Percentiles rank a stretch among this genome's conserved stretches.
Conservation (phyloP, 768 basidiomycete genomes). For the Lactifluus pinguis region DNA sequence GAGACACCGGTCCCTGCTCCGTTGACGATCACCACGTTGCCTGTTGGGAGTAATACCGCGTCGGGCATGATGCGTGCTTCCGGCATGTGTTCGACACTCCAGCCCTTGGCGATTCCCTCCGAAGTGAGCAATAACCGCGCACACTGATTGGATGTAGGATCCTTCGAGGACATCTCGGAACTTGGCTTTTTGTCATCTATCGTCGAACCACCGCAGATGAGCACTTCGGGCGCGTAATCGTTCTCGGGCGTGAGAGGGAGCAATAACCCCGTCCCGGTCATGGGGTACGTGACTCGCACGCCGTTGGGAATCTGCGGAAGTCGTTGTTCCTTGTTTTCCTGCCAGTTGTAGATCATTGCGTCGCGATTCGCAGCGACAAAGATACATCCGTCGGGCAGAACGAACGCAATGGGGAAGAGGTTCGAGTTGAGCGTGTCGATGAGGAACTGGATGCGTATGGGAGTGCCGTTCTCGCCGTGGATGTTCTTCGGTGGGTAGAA, state of each 20-base stretch:
- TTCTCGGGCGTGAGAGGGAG: slow-evolving; percentile 59
- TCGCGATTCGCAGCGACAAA: slow-evolving; percentile 75
- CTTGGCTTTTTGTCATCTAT: slow-evolving; percentile 51
- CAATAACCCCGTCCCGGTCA: slow-evolving; percentile 67
- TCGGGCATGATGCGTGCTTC: slow-evolving; percentile 69
- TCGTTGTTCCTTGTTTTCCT: slow-evolving; percentile 45
- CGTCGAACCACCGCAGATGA: slow-evolving; percentile 71
- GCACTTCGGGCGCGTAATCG: slow-evolving; percentile 55
- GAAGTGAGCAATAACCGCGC: slow-evolving; percentile 58
- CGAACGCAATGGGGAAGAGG: slow-evolving; percentile 69
- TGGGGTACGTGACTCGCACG: slow-evolving; percentile 75
- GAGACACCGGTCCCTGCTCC: slow-evolving; percentile 67
- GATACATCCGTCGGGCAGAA: slow-evolving; percentile 57
- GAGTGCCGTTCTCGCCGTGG: slow-evolving; percentile 55
- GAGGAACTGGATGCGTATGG: slow-evolving; percentile 55
- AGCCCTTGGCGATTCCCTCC: slow-evolving; percentile 54
- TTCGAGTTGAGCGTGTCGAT: slow-evolving; percentile 71
- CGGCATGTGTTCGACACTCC: slow-evolving; percentile 72
- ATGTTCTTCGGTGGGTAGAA: slow-evolving; percentile 77
- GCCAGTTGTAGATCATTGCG: slow-evolving; percentile 76
- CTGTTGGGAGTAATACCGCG: slow-evolving; percentile 72
- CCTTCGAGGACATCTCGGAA: slow-evolving; percentile 61
- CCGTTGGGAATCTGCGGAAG: slow-evolving; percentile 68
- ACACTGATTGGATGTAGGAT: slow-evolving; percentile 66
- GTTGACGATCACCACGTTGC: slow-evolving; percentile 65